These are phyloP conservation scores for Sphaerobolus stellatus DNA, from an alignment of 1,284 basidiomycete species.

Conservation along the genomic window DNA sequence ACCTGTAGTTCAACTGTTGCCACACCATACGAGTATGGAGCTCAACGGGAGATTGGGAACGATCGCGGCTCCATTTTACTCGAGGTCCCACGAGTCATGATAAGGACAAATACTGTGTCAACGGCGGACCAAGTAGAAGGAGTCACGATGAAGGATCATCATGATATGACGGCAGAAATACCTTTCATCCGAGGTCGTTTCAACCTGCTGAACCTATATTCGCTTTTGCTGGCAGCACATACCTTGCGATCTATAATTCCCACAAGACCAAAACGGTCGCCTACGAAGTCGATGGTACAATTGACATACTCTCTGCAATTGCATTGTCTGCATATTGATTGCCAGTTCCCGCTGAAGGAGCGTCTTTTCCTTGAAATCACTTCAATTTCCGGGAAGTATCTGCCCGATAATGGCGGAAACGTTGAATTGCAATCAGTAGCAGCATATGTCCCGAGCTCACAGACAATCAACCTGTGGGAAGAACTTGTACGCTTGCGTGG, in stretches of 20 bases:
- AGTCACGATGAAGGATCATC: conserved; percentile 30
- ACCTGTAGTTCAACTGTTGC: conserved; percentile 58
- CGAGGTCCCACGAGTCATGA: conserved; percentile 17
- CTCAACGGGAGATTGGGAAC: conserved; percentile 17
- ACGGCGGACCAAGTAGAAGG: conserved; percentile 21
- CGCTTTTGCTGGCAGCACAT: conserved; percentile 13
- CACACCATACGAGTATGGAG: conserved; percentile 50
- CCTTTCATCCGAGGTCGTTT: conserved; percentile 14
- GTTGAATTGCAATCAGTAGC: conserved; percentile 37
- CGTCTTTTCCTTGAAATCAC: conserved; percentile 49
- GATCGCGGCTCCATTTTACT: conserved; percentile 22
- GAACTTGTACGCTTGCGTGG: conserved; percentile 69
- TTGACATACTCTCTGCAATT: conserved; percentile 11
- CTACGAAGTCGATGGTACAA: neutral
- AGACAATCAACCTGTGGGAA: conserved; percentile 64
- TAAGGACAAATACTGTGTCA: conserved; percentile 15
- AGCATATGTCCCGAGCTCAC: conserved; percentile 44
- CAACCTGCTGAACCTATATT: conserved; percentile 15
- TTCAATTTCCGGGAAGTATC: conserved; percentile 32
- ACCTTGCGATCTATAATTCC: conserved; percentile 12
- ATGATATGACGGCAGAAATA: conserved; percentile 38
- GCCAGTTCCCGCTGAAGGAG: conserved; percentile 46
- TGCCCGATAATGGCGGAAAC: conserved; percentile 15
- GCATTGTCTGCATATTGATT: conserved; percentile 42
- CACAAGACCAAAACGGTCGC: neutral